Conservation (phyloP, 2,329 filamentous ascomycete genomes). For the Geosmithia putterillii region DNA sequence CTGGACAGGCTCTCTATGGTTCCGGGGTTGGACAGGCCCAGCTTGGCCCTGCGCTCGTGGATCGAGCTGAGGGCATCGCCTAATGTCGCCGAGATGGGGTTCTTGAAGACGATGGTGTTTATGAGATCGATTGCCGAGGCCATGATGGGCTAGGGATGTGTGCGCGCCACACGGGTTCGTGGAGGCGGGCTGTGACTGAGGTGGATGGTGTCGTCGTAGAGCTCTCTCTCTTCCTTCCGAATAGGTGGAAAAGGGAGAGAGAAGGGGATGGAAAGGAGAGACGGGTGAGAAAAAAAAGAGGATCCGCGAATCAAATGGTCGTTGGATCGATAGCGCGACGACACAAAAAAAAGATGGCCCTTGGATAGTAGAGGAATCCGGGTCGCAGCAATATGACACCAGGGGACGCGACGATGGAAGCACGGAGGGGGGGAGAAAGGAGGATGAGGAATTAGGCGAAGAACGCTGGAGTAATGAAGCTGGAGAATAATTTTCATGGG, state of each 20-base stretch:
- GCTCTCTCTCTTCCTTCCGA: too few relatives aligned
- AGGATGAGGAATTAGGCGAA: neutral
- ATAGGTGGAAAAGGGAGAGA: too few relatives aligned
- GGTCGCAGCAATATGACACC: slow-evolving; percentile 8
- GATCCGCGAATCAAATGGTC: neutral
- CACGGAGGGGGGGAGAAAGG: neutral
- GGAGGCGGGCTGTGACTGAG: neutral
- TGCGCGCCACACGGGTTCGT: slow-evolving; percentile 1
- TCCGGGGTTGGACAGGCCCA: slow-evolving; percentile 85
- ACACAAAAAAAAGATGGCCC: neutral
- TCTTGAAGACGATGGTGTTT: slow-evolving; percentile 56
- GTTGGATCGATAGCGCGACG: neutral
- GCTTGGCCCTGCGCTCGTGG: slow-evolving; percentile 71
- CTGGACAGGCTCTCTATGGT: slow-evolving; percentile 79
- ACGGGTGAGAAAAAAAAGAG: neutral
- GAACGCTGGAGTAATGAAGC: slow-evolving; percentile 2
- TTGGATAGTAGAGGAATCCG: neutral
- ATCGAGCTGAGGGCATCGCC: slow-evolving; percentile 73
- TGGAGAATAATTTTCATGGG: slow-evolving; percentile 23
- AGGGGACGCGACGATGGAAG: slow-evolving; percentile 15
- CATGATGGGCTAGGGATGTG: slow-evolving; percentile 25
- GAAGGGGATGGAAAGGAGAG: neutral
- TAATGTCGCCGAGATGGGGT: slow-evolving; percentile 57
- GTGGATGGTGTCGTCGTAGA: too few relatives aligned
- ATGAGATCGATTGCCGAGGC: slow-evolving; percentile 39